Conservation (phyloP, 208 protist genomes). For the Leishmania martiniquensis region DNA sequence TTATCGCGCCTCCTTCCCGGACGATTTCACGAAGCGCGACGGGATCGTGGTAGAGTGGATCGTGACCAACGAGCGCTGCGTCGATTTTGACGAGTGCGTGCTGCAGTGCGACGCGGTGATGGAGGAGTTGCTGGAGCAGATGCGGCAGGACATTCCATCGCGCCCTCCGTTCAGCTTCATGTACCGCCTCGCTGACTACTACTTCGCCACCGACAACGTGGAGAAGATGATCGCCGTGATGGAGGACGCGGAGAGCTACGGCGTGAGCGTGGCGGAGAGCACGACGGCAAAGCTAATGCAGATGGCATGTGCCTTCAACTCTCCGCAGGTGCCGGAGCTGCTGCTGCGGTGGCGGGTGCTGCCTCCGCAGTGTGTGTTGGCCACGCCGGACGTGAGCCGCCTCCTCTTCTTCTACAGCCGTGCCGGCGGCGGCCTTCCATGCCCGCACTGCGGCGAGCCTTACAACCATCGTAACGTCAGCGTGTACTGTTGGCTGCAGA, state of each 20-base stretch:
- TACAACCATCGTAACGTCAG: constrained; percentile 88
- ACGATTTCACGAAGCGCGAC: constrained; percentile 81
- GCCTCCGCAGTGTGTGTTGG: constrained; percentile 86
- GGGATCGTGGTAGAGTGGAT: constrained; percentile 91
- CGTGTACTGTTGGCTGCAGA: constrained; percentile 86
- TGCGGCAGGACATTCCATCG: constrained; percentile 71
- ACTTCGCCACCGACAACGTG: constrained; percentile 91
- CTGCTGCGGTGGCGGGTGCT: constrained; percentile 84
- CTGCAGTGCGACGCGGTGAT: constrained; percentile 86
- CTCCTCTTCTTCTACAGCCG: constrained; percentile 89
- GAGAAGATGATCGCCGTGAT: constrained; percentile 91
- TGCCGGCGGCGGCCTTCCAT: constrained; percentile 77
- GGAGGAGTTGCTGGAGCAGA: constrained; percentile 82
- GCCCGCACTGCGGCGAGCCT: constrained; percentile 79
- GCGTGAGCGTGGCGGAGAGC: constrained; percentile 81
- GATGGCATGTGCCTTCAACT: constrained; percentile 87
- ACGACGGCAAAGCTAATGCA: constrained; percentile 92
- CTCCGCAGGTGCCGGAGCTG: constrained; percentile 76
- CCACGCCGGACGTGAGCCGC: constrained; percentile 88
- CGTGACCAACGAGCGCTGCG: constrained; percentile 58
- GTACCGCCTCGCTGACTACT: constrained; percentile 91
- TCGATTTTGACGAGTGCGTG: constrained; percentile 88
- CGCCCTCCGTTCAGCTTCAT: constrained; percentile 83
- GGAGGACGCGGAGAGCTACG: constrained; percentile 82
- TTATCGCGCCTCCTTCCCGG: constrained; percentile 76